Evolutionary conservation across 225 moss, liverwort and hornwort species (phyloP), one percentile per base, ranked within the genome.

Genomic region (Pleurozium schreberi): DNA sequence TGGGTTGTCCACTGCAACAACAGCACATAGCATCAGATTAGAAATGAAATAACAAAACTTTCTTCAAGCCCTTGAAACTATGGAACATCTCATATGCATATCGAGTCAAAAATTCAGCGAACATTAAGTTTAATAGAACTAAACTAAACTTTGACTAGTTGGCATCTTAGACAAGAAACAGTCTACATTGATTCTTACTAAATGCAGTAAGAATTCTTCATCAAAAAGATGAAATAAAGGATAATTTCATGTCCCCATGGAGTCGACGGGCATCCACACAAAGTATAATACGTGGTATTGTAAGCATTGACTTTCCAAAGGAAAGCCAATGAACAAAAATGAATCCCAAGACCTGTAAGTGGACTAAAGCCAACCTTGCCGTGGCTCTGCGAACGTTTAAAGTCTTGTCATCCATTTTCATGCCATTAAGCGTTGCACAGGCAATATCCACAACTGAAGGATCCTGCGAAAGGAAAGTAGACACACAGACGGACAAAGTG

Each of bases 361-460:
- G 93, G 93, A 95, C 95, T 96, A 97, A 96, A 95, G 96, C 98
- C 98, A 99, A 99, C 99, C 99, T 99, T 96, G 99, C 99, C 94
- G 97, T 97, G 95, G 99, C 99, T 89, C 99, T 97, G 95, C 99
- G 97, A 92, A 99, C 99, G 93, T 96, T 99, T 96, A 99, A 96
- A 75, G 99, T 99, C 99, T 99, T 99, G 97, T 99, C 99, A 95
- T 97, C 99, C 99, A 99, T 99, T 97, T 99, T 99, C 97, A 99
- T 96, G 97, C 99, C 99, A 99, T 99, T 99, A 99, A 99, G 97
- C 97, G 97, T 97, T 95, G 99, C 99, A 99, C 97, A 97, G 93
- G 99, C 99, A 95, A 99, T 97, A 95, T 99, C 99, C 96, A 97
- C 97, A 97, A 97, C 99, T 96, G 99, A 96, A 89, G 99, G 99